Evolutionary conservation across 2,329 filamentous ascomycete species (phyloP), one percentile per base, ranked within the genome.

Genomic region (Zymoseptoria crescenta): DNA sequence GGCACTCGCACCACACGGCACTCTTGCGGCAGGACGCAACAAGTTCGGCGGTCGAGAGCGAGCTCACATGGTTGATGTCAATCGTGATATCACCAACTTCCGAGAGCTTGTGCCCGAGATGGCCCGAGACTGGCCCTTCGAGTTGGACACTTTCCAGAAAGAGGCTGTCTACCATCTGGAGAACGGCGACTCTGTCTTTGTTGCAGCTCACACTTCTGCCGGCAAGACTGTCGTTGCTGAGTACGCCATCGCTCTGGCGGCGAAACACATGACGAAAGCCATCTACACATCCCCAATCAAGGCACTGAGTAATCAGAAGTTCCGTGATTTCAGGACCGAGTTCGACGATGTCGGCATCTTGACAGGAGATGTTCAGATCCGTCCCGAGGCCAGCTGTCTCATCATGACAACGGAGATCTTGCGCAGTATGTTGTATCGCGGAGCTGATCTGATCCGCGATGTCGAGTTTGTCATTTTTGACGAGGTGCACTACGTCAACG

Each of bases 391-490:
- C 28, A 97, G 93, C 75, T 99, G 94, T 76, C 81, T 99, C 49
- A 97, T 99, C 74, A 99, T 99, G 94, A 99, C 94, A 0, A 99
- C 94, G 0, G 94, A 99, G 72, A 99, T 99, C 76, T 76, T 99
- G 59, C 85, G 94, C 59, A 97, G 94, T 79, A 99, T 99, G 93
- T 84, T 99, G 52, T 99, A 99, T 70, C 85, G 93, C 60, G 94
- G 94, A 61, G 93, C 94, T 5, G 94, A 99, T 77, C 77, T 99
- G 16, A 96, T 99, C 65, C 85, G 94, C 67, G 94, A 99, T 71
- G 94, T 99, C 8, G 94, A 99, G 66, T 99, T 96, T 72, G 94
- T 99, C 67, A 96, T 99, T 54, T 99, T 99, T 63, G 94, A 99
- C 69, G 94, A 99, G 74, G 94, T 99, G 1, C 94, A 99, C 75